These are phyloP conservation scores for Fusarium napiforme DNA, from an alignment of 2,329 filamentous ascomycete species.

Conservation along the genomic window DNA sequence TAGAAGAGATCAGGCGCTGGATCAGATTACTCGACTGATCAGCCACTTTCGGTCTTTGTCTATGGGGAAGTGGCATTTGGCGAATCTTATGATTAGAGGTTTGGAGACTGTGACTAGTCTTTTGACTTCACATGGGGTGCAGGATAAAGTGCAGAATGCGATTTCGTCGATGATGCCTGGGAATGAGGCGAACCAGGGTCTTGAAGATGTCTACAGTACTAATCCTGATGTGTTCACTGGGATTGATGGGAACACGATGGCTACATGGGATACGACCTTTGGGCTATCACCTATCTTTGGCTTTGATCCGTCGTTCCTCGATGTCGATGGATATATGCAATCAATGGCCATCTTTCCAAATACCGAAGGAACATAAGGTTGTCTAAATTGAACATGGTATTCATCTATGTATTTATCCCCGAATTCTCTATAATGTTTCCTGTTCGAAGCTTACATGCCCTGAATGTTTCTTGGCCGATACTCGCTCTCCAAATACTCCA, in stretches of 20 bases:
- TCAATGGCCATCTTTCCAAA: conserved; percentile 34
- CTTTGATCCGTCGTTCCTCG: conserved; percentile 40
- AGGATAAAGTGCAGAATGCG: neutral
- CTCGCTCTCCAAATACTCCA: conserved; percentile 69
- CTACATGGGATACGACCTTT: conserved; percentile 44
- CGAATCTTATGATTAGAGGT: conserved; percentile 58
- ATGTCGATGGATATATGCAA: conserved; percentile 28
- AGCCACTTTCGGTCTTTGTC: conserved; percentile 53
- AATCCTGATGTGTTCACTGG: conserved; percentile 11
- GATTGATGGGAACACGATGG: conserved; percentile 27
- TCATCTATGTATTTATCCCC: no score
- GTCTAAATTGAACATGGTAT: no score
- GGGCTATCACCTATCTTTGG: conserved; percentile 46
- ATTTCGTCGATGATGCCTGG: neutral
- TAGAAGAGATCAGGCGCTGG: conserved; percentile 50
- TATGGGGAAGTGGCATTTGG: conserved; percentile 58
- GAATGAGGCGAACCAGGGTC: neutral
- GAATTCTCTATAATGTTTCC: no score
- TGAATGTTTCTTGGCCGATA: conserved; percentile 65
- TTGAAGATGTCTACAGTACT: conserved; percentile 2
- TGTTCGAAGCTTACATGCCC: conserved; percentile 35
- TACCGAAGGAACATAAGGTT: neutral
- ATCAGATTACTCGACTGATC: conserved; percentile 53
- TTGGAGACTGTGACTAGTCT: conserved; percentile 49
- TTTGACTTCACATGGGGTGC: neutral